Conservation (phyloP, 164 flowering plant genomes). For the Nymphaea colorata region DNA sequence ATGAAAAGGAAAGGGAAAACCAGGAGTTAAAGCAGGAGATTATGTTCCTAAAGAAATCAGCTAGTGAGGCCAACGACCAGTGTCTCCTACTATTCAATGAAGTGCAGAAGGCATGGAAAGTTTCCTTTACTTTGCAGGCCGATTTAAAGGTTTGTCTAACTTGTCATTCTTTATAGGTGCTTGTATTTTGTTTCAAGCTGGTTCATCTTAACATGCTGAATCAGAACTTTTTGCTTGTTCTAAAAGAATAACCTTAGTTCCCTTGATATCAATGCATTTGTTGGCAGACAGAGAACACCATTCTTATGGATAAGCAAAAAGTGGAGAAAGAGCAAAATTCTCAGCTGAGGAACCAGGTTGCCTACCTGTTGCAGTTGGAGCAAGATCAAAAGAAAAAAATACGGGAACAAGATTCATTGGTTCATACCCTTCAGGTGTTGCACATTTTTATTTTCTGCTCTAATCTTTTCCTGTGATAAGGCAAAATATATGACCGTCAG, state of each 20-base stretch:
- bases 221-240: not conserved
- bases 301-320: conserved; percentile 67
- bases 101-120: conserved; percentile 98
- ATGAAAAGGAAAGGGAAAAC: conserved; percentile 76
- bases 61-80: conserved; percentile 86
- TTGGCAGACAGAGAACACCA: conserved; percentile 57
- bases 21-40: conserved; percentile 67
- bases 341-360: conserved; percentile 80
- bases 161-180: not conserved
- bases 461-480: too few species aligned
- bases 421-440: conserved; percentile 68
- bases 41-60: conserved; percentile 48
- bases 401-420: conserved; percentile 60
- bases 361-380: conserved; percentile 68
- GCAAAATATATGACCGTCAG: too few species aligned
- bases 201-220: not conserved
- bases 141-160: conserved; percentile 63
- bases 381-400: conserved; percentile 75
- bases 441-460: too few species aligned
- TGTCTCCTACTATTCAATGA: conserved; percentile 76
- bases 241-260: not conserved
- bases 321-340: conserved; percentile 86
- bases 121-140: conserved; percentile 72
- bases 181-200: not conserved
- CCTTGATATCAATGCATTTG: not conserved